phyloP scores from a whole-genome alignment of 1,284 basidiomycete species.

The Malassezia sympodialis region DNA sequence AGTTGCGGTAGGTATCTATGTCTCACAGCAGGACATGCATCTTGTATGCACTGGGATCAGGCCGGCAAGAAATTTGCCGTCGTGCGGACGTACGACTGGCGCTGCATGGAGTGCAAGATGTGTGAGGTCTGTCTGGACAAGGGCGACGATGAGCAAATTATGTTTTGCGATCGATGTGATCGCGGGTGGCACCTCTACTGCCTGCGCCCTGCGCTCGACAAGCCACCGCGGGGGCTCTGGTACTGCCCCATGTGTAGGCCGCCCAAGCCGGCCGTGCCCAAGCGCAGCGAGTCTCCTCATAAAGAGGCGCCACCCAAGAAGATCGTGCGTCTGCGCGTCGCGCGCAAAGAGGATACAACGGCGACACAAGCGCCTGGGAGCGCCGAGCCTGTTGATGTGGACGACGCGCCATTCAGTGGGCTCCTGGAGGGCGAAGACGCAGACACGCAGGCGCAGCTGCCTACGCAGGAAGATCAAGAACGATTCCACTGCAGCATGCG shows the following conservation, averaged over 20 bases:
- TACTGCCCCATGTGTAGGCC: constrained; percentile 33
- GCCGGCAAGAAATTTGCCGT: constrained; percentile 51
- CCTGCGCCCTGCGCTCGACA: constrained; percentile 56
- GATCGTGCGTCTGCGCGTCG: constrained; percentile 1
- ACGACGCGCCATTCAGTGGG: constrained; percentile 64
- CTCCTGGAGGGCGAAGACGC: constrained; percentile 62
- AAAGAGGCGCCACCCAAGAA: constrained; percentile 1
- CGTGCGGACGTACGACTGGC: constrained; percentile 67
- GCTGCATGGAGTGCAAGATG: constrained; percentile 82
- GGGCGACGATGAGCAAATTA: constrained; percentile 73
- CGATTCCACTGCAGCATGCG: constrained; percentile 65
- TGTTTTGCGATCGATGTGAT: constrained; percentile 92
- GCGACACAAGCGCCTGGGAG: constrained; percentile 15
- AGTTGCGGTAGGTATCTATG: constrained; percentile 34
- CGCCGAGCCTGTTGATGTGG: constrained; percentile 16
- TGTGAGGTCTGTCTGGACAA: constrained; percentile 79
- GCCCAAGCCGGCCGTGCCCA: background rate
- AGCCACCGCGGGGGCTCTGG: constrained; percentile 33
- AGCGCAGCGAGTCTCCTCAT: background rate
- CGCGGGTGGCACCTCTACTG: constrained; percentile 91
- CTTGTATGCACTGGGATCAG: constrained; percentile 41
- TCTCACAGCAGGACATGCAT: constrained; percentile 35
- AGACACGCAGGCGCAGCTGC: constrained; percentile 62
- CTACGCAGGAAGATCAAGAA: constrained; percentile 61
- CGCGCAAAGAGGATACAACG: background rate